These are phyloP conservation scores for Datisca glomerata DNA, from an alignment of 306 rosid genomes.

Conservation along the genomic window DNA sequence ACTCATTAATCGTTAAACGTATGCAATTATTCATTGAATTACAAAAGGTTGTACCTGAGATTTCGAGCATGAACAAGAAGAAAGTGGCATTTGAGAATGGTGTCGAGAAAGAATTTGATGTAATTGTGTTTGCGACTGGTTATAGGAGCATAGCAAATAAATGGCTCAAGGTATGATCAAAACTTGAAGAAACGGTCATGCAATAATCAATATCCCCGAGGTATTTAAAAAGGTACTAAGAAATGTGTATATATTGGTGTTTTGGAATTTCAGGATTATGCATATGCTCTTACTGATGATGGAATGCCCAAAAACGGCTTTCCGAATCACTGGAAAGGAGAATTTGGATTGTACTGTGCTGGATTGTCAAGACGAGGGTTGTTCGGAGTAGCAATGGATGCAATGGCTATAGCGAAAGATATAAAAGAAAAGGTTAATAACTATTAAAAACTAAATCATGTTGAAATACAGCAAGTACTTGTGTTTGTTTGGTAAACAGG, in stretches of 20 bases:
- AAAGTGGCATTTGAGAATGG: conserved; percentile 25
- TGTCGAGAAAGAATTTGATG: conserved; percentile 25
- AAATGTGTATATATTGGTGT: conserved; percentile 1
- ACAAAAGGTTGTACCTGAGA: conserved; percentile 28
- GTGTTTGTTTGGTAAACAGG: too few species aligned
- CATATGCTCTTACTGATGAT: conserved; percentile 15
- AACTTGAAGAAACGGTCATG: too few species aligned
- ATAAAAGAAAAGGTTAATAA: too few species aligned
- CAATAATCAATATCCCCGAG: background rate
- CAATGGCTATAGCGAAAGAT: conserved; percentile 26
- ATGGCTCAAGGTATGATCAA: conserved; percentile 61
- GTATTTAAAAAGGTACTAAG: background rate
- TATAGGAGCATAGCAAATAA: conserved; percentile 30
- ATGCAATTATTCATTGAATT: background rate
- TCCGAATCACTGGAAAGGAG: conserved; percentile 55
- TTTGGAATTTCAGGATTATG: conserved; percentile 27
- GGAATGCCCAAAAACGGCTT: conserved; percentile 37
- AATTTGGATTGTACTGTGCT: conserved; percentile 35
- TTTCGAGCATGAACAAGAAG: conserved; percentile 23
- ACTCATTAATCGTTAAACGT: too few species aligned
- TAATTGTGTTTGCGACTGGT: conserved; percentile 54
- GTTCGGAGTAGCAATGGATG: conserved; percentile 36
- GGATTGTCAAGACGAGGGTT: conserved; percentile 46
- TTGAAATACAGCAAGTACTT: too few species aligned
- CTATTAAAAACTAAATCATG: too few species aligned